Base-by-base conservation (phyloP, 139 green algal genomes). In the Coelastrella sp. region DNA sequence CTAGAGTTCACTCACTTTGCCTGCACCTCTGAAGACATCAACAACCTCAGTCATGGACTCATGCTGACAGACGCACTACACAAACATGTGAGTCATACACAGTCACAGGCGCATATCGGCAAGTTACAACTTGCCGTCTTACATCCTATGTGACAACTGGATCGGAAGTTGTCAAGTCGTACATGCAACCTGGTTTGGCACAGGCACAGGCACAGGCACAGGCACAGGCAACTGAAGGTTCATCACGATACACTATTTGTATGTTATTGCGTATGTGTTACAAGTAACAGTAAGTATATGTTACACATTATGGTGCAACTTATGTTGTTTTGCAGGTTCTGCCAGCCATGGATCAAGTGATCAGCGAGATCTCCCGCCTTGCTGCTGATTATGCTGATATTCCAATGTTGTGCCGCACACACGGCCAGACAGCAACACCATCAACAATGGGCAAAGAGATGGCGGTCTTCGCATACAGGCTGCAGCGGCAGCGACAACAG, bases 391-490 rank as follows among this genome's bases (percentile, higher is more conserved):
- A 96, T 85, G 97, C 98, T 0, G 94, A 93, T 8, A 89, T 97
- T 69, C 93, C 98, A 64, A 99, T 99, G 97, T 93, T 99, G 37
- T 92, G 84, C 27, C 93, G 98, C 77, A 99, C 98, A 6, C 98
- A 99, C 87, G 98, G 98, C 34, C 98, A 99, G 93, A 97, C 97
- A 35, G 98, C 98, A 60, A 97, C 92, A 19, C 98, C 98, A 59
- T 98, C 97, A 57, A 99, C 98, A 48, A 93, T 99, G 90, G 98
- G 98, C 89, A 99, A 99, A 92, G 98, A 99, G 91, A 94, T 99
- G 92, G 96, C 98, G 11, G 95, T 98, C 38, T 97, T 99, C 87
- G 95, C 94, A 0, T 98, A 98, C 90, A 90, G 87, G 27, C 90
- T 97, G 25, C 53, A 86, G 59, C 80, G 94, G 11, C 95, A 98